Evolutionary conservation across 495 filamentous ascomycete species (phyloP), one percentile per base, ranked within the genome.

Genomic region (Pyrenopolyporus hunteri): DNA sequence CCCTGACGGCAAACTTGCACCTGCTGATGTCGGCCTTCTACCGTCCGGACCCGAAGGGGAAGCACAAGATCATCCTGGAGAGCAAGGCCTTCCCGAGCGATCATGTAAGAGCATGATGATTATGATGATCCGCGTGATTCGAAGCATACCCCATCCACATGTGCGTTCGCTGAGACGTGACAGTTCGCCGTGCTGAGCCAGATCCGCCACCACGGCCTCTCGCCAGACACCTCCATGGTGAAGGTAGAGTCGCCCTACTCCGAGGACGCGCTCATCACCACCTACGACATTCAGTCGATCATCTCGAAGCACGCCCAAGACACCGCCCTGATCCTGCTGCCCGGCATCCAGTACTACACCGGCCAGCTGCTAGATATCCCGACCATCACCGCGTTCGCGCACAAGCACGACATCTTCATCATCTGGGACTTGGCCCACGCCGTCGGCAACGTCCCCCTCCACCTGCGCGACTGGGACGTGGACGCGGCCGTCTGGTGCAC

Each of bases 351-450:
- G 69, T 98, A 89, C 78, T 98, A 97, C 73, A 95, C 91, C 0
- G 94, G 94, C 54, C 93, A 97, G 68, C 85, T 89, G 59, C 85
- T 98, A 39, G 91, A 98, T 70, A 92, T 98, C 42, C 79, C 83
- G 40, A 81, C 79, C 45, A 98, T 98, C 73, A 98, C 94, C 6
- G 79, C 82, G 3, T 82, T 90, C 69, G 93, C 93, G 0, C 91
- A 90, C 56, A 77, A 79, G 10, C 84, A 87, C 59, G 87, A 84
- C 29, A 90, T 98, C 51, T 76, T 89, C 28, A 84, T 97, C 31
- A 90, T 93, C 50, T 98, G 92, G 92, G 94, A 98, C 72, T 88
- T 97, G 54, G 94, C 94, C 3, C 94, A 98, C 74, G 94, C 93
- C 7, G 91, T 85, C 5, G 94, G 95, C 25, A 98, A 98, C 73